phyloP scores from a whole-genome alignment of 768 basidiomycete species.

The Psilocybe tampanensis region DNA sequence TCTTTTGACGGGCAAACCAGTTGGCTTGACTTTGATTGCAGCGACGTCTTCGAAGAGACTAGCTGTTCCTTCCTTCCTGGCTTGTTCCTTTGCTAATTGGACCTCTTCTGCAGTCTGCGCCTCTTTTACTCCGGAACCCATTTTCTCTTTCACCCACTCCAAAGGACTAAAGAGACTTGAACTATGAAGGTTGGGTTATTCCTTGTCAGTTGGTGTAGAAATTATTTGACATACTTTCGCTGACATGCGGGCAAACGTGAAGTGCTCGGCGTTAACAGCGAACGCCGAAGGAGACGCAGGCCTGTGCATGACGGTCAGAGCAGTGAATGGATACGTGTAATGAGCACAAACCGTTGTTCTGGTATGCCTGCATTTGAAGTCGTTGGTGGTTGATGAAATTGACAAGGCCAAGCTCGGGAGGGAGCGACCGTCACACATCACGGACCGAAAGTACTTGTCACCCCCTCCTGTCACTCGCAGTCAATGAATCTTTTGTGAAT shows the following conservation, averaged over 20 bases:
- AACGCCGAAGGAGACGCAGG: conserved; percentile 14
- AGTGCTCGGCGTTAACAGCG: conserved; percentile 5
- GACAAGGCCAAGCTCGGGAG: neutral
- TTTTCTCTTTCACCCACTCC: conserved; percentile 63
- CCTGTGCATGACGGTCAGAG: conserved; percentile 7
- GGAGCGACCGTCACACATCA: neutral
- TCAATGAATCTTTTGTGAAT: neutral
- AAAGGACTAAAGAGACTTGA: conserved; percentile 60
- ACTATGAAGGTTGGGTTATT: conserved; percentile 19
- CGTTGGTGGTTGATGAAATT: neutral
- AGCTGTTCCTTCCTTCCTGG: conserved; percentile 43
- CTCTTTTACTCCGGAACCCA: conserved; percentile 51
- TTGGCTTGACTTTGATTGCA: conserved; percentile 20
- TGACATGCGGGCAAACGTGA: conserved; percentile 7
- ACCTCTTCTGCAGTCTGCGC: conserved; percentile 47
- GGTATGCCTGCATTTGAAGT: conserved; percentile 31
- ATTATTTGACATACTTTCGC: conserved; percentile 21
- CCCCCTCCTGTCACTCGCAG: neutral
- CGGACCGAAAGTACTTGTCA: conserved; percentile 1
- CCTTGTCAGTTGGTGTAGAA: neutral
- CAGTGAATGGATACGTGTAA: neutral
- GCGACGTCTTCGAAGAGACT: conserved; percentile 51
- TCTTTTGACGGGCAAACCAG: conserved; percentile 5
- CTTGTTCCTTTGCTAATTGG: conserved; percentile 45
- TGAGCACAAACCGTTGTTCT: conserved; percentile 25